Percentiles rank a stretch among this genome's conserved stretches.
phyloP scores from a whole-genome alignment of 2,329 filamentous ascomycete genomes.

The Neonectria neomacrospora region DNA sequence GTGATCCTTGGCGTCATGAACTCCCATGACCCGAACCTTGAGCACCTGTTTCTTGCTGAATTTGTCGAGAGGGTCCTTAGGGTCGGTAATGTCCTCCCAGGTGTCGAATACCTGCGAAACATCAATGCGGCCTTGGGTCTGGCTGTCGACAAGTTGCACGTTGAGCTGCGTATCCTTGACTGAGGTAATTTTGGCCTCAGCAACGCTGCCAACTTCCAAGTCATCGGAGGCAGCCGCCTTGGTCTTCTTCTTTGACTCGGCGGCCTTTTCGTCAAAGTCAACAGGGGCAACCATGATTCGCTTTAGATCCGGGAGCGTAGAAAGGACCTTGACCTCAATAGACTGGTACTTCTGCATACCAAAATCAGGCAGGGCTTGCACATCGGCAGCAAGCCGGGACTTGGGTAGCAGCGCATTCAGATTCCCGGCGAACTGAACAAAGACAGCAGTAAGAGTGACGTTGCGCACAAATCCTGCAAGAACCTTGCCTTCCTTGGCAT shows the following conservation, averaged over 20 bases:
- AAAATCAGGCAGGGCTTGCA: conserved; percentile 75
- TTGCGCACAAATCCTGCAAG: conserved; percentile 87
- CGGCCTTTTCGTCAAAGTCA: conserved; percentile 59
- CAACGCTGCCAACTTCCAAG: conserved; percentile 76
- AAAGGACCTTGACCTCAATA: conserved; percentile 76
- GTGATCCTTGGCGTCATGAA: conserved; percentile 91
- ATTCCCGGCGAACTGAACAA: conserved; percentile 86
- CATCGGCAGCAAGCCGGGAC: conserved; percentile 78
- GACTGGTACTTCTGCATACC: conserved; percentile 82
- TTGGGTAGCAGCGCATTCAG: conserved; percentile 84
- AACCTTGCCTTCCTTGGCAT: conserved; percentile 74
- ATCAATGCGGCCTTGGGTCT: conserved; percentile 89
- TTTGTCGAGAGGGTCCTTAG: conserved; percentile 78
- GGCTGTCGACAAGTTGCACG: conserved; percentile 79
- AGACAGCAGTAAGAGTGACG: conserved; percentile 82
- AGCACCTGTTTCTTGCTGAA: conserved; percentile 79
- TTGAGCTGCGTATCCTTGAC: conserved; percentile 94
- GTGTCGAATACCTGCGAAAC: conserved; percentile 89
- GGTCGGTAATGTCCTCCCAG: conserved; percentile 87
- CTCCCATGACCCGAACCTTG: conserved; percentile 80
- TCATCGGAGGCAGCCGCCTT: conserved; percentile 63
- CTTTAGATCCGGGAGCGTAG: conserved; percentile 75
- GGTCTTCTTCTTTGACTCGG: conserved; percentile 53
- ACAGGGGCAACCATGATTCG: conserved; percentile 71
- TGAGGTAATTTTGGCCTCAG: conserved; percentile 82